A percentile compares a stretch with the other conserved stretches of the same genome.
phyloP scores from a whole-genome alignment of 345 rosid genomes.

The Anastatica hierochuntica region DNA sequence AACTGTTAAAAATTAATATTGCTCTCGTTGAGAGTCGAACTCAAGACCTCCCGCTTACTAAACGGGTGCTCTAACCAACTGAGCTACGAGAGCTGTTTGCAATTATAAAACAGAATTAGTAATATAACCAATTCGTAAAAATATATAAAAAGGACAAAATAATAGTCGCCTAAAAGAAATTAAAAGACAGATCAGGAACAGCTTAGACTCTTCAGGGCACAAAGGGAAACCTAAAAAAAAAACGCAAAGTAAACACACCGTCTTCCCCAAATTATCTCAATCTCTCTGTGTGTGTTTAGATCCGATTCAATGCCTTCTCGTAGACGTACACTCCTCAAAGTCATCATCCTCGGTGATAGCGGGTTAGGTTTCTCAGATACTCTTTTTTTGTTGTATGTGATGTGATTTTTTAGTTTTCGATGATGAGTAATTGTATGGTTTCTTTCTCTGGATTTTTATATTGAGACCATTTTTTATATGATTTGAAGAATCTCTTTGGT shows the following conservation, averaged over 20 bases:
- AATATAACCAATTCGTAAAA: too few species aligned
- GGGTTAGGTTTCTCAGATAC: constrained; percentile 44
- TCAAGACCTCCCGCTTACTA: constrained; percentile 99
- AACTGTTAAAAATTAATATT: too few species aligned
- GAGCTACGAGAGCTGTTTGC: constrained; percentile 81
- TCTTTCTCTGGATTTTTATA: neutral
- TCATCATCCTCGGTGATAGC: constrained; percentile 98
- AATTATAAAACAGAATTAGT: too few species aligned
- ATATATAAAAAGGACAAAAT: constrained; percentile 4
- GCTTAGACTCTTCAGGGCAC: constrained; percentile 14
- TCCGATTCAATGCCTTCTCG: constrained; percentile 69
- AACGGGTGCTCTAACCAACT: constrained; percentile 98
- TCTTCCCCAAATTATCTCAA: neutral
- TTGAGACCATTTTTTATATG: neutral
- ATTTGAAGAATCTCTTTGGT: neutral
- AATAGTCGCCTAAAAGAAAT: constrained; percentile 11
- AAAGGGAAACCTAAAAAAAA: too few species aligned
- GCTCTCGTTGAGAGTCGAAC: constrained; percentile 95
- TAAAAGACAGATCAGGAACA: constrained; percentile 26
- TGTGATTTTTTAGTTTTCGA: neutral
- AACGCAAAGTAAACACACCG: neutral
- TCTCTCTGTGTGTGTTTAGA: neutral
- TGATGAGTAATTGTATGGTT: neutral
- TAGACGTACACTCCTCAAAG: constrained; percentile 80
- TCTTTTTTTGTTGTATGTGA: neutral